Evolutionary conservation across 73 alveolate genomes (phyloP), one percentile per base, ranked within the genome.

Genomic region (Stentor roeselii): DNA sequence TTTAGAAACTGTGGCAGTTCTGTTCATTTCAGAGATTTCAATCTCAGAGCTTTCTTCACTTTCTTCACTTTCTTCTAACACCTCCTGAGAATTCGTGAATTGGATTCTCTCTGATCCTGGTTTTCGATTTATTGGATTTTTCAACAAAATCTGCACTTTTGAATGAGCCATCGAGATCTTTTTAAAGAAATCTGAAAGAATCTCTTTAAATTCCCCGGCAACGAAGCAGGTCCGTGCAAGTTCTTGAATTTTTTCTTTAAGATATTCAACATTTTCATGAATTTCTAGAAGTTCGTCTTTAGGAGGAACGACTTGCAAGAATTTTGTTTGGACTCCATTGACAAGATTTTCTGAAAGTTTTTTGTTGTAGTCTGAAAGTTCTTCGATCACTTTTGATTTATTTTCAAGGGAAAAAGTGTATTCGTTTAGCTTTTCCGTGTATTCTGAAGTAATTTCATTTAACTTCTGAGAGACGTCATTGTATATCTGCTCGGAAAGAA

Each of bases 71-170:
- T n/a, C 11, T 21, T 27, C 34, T 67, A 11, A 11, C 27, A 67
- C n/a, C 41, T 67, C 80, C 11, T 21, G 21, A 21, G 34, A 67
- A 30, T n/a, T n/a, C 1, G 15, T 67, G 14, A 67, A 27, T 1
- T 67, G 21, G 80, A 21, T n/a, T 2, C 41, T 67, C 14, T 67
- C 80, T 27, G 14, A 15, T 34, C 37, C 37, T 30, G 15, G 37
- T 2, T 67, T 67, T 32, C 80, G 21, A 34, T 67, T 67, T 67
- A 67, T 67, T 0, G 80, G 80, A 34, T 67, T 67, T 67, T 67
- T 67, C 21, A 67, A 40, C 2, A 67, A 32, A 30, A 32, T 40
- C 34, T 67, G 41, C 42, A 67, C 34, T 67, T 67, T 67, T 40
- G 21, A 27, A 32, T 40, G 34, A 15, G 15, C 80, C n/a, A 21